These are phyloP conservation scores for Paramecium pentaurelia DNA, from an alignment of 73 alveolate genomes.

Conservation along the genomic window DNA sequence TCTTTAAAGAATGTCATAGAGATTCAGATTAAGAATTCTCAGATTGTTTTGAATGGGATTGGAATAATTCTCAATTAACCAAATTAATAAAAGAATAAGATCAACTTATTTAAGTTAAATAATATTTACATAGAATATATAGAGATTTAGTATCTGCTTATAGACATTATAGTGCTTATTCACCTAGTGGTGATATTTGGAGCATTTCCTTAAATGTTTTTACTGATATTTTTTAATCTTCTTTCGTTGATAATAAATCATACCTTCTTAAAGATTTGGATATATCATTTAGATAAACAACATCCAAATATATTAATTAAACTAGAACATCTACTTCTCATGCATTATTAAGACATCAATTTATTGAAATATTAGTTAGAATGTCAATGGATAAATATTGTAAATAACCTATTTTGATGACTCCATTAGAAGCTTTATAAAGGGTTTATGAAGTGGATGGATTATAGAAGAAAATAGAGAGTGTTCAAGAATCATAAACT, in stretches of 20 bases:
- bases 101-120: background rate
- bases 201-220: slow-evolving; percentile 1
- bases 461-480: slow-evolving; percentile 16
- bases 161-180: slow-evolving; percentile 16
- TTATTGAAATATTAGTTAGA: slow-evolving; percentile 57
- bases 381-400: slow-evolving; percentile 53
- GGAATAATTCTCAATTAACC: background rate
- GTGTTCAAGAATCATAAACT: slow-evolving; percentile 18
- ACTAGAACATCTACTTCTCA: slow-evolving; percentile 35
- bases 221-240: slow-evolving; percentile 22
- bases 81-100: slow-evolving; percentile 16
- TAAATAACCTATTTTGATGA: background rate
- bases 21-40: background rate
- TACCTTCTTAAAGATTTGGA: slow-evolving; percentile 9
- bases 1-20: slow-evolving; percentile 35
- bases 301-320: slow-evolving; percentile 14
- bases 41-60: slow-evolving; percentile 38
- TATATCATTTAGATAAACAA: background rate
- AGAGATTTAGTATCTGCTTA: slow-evolving; percentile 36
- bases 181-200: slow-evolving; percentile 42
- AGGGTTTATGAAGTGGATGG: slow-evolving; percentile 22
- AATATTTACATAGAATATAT: background rate
- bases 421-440: slow-evolving; percentile 26
- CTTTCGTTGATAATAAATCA: background rate
- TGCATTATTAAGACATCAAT: slow-evolving; percentile 52